A percentile compares a stretch with the other conserved stretches of the same genome.
phyloP scores from a whole-genome alignment of 192 early-diverging fungal genomes.

The Mortierella alpina region DNA sequence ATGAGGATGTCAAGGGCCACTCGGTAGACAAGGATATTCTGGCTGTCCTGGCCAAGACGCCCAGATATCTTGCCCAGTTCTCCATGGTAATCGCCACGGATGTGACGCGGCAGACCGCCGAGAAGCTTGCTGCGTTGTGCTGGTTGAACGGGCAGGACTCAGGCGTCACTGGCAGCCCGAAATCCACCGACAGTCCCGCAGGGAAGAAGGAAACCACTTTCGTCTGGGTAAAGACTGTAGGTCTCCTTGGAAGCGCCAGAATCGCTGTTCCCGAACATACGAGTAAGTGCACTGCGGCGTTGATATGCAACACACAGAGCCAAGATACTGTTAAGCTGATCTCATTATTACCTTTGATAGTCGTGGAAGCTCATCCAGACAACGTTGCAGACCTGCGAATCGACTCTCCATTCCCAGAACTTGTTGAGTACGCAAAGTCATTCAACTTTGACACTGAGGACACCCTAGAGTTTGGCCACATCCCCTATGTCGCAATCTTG shows the following conservation, averaged over 20 bases:
- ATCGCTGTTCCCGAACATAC: constrained; percentile 81
- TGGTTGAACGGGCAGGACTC: constrained; percentile 51
- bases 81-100: constrained; percentile 81
- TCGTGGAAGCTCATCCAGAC: constrained; percentile 92
- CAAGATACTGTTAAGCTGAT: not conserved
- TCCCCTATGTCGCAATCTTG: constrained; percentile 89
- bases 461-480: constrained; percentile 77
- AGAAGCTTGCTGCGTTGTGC: constrained; percentile 72
- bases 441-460: constrained; percentile 79
- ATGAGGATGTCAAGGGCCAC: constrained; percentile 83
- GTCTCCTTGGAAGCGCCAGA: constrained; percentile 82
- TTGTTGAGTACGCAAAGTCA: constrained; percentile 67
- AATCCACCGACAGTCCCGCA: not conserved
- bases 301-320: not conserved
- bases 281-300: constrained; percentile 62
- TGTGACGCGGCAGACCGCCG: constrained; percentile 64
- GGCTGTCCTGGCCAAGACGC: constrained; percentile 25
- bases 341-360: constrained; percentile 57
- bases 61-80: constrained; percentile 74
- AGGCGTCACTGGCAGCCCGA: not conserved
- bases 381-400: constrained; percentile 83
- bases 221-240: constrained; percentile 74
- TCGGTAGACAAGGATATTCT: constrained; percentile 66
- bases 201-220: constrained; percentile 68
- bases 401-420: constrained; percentile 81